These are phyloP conservation scores for Catunica adiposa DNA, from an alignment of 2,329 filamentous ascomycete species.

Conservation along the genomic window DNA sequence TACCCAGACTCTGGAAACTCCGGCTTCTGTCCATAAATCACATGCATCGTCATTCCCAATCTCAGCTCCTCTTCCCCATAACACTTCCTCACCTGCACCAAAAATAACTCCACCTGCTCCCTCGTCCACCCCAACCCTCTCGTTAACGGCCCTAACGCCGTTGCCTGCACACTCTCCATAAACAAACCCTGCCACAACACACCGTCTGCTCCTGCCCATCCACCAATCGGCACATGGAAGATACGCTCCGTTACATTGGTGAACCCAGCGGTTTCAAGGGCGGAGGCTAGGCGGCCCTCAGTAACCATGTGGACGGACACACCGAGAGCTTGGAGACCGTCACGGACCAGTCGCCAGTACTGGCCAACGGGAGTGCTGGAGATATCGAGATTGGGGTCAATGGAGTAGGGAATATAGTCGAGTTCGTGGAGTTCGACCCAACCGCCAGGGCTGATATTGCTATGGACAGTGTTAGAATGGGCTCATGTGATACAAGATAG, in stretches of 20 bases:
- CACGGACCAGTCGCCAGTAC: constrained; percentile 31
- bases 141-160: constrained; percentile 35
- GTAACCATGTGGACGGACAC: constrained; percentile 31
- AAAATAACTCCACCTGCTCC: constrained; percentile 32
- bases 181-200: constrained; percentile 35
- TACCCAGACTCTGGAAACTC: not conserved
- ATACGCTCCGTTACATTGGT: constrained; percentile 33
- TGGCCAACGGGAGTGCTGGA: constrained; percentile 27
- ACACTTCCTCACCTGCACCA: constrained; percentile 32
- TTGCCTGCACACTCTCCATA: constrained; percentile 33
- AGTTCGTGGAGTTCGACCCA: constrained; percentile 41
- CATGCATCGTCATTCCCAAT: constrained; percentile 39
- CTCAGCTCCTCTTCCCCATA: constrained; percentile 29
- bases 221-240: constrained; percentile 37
- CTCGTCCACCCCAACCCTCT: constrained; percentile 31
- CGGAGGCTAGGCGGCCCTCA: constrained; percentile 25
- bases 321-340: constrained; percentile 28
- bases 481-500: not conserved
- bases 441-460: constrained; percentile 35
- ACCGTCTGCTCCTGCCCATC: constrained; percentile 38
- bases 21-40: constrained; percentile 39
- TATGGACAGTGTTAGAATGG: constrained; percentile 16
- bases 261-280: constrained; percentile 35
- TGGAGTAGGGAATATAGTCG: constrained; percentile 31
- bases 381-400: constrained; percentile 25